Conservation (phyloP, 1,284 basidiomycete species). For the Trametes versicolor region DNA sequence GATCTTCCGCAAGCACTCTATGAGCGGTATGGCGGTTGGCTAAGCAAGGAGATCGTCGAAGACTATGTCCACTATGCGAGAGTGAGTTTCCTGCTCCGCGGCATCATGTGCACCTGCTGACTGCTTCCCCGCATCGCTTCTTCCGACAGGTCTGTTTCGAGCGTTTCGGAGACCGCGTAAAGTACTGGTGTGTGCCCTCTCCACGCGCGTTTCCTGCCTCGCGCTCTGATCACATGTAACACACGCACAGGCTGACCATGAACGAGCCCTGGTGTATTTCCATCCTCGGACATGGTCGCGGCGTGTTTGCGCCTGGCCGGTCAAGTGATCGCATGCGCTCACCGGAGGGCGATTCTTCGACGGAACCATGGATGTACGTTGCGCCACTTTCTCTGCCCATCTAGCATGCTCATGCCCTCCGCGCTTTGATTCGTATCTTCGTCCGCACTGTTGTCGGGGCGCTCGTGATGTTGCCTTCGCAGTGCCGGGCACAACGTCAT, state of each 20-base stretch:
- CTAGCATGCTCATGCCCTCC: conserved; percentile 14
- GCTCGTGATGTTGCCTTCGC: background rate
- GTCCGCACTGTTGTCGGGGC: conserved; percentile 15
- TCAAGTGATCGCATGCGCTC: conserved; percentile 67
- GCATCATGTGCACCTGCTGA: background rate
- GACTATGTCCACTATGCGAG: conserved; percentile 74
- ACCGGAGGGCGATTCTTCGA: conserved; percentile 65
- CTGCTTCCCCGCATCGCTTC: background rate
- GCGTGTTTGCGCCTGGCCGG: conserved; percentile 74
- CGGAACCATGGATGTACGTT: conserved; percentile 80
- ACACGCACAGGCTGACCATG: conserved; percentile 62
- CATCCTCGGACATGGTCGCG: conserved; percentile 73
- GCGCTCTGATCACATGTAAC: conserved; percentile 22
- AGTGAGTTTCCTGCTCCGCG: conserved; percentile 44
- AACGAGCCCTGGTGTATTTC: conserved; percentile 83
- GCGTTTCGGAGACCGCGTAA: conserved; percentile 78
- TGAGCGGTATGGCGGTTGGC: conserved; percentile 79
- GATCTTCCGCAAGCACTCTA: conserved; percentile 78
- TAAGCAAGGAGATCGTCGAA: conserved; percentile 69
- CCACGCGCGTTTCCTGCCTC: background rate
- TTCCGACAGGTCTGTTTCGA: conserved; percentile 67
- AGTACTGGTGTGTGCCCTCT: conserved; percentile 64
- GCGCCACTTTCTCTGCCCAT: conserved; percentile 13
- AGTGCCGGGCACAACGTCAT: conserved; percentile 77
- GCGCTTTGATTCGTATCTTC: conserved; percentile 5